Base-by-base conservation (phyloP, 2,329 filamentous ascomycete species). In the Claviceps arundinis region DNA sequence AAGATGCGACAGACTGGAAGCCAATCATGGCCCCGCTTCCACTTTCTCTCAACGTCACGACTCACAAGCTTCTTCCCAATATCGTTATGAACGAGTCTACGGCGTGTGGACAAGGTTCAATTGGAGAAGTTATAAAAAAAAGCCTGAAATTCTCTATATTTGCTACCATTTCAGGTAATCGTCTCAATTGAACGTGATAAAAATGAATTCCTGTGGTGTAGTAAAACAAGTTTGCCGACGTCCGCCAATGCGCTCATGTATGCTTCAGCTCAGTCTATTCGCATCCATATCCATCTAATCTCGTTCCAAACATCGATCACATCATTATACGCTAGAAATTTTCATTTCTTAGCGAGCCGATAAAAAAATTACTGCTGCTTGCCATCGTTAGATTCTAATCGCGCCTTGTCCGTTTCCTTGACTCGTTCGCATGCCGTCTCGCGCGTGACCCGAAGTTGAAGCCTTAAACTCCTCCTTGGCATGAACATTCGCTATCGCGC, bases 401-500 rank as follows among this genome's bases (percentile, higher is more conserved):
- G 8, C 14, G 1, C 1, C 37, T 22, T 37, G 34, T 24, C 5
- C 30, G 38, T 17, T 38, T 38, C 37, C 5, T 34, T 8, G 22
- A 5, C 9, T 40, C 11, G 5, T 8, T 8, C 26, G 37, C 24
- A 38, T 38, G 17, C 14, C 8, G 37, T 47, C 48, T 47, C 37
- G 17, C 41, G 26, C 43, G 14, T 17, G 24, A 6, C 13, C 40
- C 17, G 48, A 19, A n/a, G 48, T 46, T 24, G 16, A 6, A 13
- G 50, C 54, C 46, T 56, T 56, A 24, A 58, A 60, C 47, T 72
- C 70, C 7, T 67, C 62, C 50, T 75, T 69, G 0, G 73, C 75
- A 67, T 88, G 80, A 0, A 87, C 78, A 59, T 94, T 95, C 34
- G 84, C 81, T 60, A 96, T 80, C 2, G 89, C 91, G 60, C 84